Conservation (phyloP, 2,329 filamentous ascomycete genomes). For the Colletotrichum lentis region DNA sequence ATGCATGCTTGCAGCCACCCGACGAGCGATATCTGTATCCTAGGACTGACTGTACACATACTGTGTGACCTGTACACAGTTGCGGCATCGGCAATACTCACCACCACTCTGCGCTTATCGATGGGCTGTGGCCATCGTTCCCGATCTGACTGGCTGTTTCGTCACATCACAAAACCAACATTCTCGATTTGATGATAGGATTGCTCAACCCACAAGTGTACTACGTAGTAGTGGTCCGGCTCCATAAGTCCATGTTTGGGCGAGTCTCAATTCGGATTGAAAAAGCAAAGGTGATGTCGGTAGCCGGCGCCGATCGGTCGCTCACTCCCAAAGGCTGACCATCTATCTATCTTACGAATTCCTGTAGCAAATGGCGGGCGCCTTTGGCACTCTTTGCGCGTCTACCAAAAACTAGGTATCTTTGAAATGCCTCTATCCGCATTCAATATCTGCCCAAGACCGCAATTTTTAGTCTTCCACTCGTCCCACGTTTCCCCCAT, state of each 20-base stretch:
- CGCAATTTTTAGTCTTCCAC: constrained; percentile 2
- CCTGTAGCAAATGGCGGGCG: neutral
- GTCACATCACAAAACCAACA: neutral
- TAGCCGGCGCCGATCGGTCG: neutral
- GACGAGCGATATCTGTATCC: constrained; percentile 2
- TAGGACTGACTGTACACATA: neutral
- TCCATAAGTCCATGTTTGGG: neutral
- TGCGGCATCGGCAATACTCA: constrained; percentile 16
- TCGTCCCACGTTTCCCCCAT: constrained; percentile 27
- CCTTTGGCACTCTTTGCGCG: neutral
- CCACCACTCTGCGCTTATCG: neutral
- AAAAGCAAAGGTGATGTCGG: constrained; percentile 20
- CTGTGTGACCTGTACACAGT: neutral
- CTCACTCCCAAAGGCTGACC: neutral
- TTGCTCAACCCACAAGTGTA: constrained; percentile 11
- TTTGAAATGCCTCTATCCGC: neutral
- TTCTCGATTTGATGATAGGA: constrained; percentile 14
- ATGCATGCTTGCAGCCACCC: constrained; percentile 14
- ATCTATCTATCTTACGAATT: neutral
- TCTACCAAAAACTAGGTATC: neutral
- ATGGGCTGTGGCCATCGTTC: neutral
- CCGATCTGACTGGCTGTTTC: constrained; percentile 17
- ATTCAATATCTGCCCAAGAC: neutral
- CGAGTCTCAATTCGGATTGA: neutral
- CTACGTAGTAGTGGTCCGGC: neutral